Evolutionary conservation across 352 stramenopile species (phyloP), one percentile per base, ranked within the genome.

Genomic region (Saprolegnia parasitica): DNA sequence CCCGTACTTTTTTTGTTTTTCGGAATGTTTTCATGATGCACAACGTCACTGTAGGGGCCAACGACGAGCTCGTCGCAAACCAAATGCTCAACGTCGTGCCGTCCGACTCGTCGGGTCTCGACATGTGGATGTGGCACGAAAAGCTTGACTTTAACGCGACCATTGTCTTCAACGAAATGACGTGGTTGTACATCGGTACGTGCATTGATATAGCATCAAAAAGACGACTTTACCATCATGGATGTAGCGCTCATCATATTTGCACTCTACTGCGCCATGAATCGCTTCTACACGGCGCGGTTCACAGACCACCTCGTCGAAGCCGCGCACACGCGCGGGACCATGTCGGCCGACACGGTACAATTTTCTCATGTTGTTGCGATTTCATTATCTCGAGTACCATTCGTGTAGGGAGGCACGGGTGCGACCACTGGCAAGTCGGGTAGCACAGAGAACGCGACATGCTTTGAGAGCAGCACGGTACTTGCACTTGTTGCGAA

Each of bases 41-140:
- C 55, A n/a, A 18, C 18, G 24, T 21, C 40, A 1, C 45, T 52
- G 56, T 56, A 67, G 58, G 16, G 10, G 40, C 58, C 8, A 56
- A 67, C 45, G 20, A 23, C 5, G 58, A 67, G 15, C 58, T 67
- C 39, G 29, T 55, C 9, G 58, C 58, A 6, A 67, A 67, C 58
- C 39, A 67, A 55, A 42, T 42, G 23, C 58, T 67, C 58, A 67
- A 67, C 23, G 58, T 67, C 16, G 58, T 67, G 13, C 40, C 37
- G 21, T 67, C 58, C n/a, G 29, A 67, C 21, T 55, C 58, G 13
- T 11, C 58, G 39, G 58, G 58, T 21, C 32, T 67, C 18, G 58
- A 67, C 32, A 67, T 67, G 58, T 67, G 58, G 58, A 67, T 67
- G 58, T 67, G 58, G 58, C 58, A 67, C 23, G 58, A 67, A 56